Conservation (phyloP, 306 rosid species). For the Cajanus cajan region DNA sequence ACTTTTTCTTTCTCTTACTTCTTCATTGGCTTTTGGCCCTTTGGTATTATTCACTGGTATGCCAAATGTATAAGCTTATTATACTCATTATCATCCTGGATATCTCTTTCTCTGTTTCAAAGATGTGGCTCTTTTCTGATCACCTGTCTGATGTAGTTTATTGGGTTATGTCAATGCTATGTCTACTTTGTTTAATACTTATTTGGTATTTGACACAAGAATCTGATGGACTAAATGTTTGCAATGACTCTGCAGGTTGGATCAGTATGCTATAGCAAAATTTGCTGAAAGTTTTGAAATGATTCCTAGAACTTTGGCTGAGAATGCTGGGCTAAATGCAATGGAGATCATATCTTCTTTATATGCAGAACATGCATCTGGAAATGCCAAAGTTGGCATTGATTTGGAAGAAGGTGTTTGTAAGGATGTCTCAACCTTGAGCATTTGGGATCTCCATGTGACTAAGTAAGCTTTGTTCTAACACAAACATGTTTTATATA, state of each 20-base stretch:
- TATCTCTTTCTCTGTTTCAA: not conserved
- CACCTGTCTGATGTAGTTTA: not conserved
- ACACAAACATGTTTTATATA: not conserved
- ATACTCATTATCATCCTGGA: not conserved
- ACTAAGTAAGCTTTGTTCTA: conserved; percentile 63
- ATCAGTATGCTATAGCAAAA: conserved; percentile 94
- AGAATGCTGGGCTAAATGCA: conserved; percentile 93
- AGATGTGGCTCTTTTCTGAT: not conserved
- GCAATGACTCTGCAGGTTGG: conserved; percentile 71
- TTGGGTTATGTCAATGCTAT: not conserved
- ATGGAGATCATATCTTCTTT: conserved; percentile 97
- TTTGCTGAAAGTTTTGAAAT: conserved; percentile 97
- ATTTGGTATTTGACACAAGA: conserved; percentile 19
- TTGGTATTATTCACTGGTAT: not conserved
- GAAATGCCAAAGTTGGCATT: conserved; percentile 87
- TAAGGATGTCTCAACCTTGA: conserved; percentile 63
- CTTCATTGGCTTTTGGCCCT: not conserved
- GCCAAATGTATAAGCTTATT: not conserved
- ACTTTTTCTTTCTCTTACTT: not conserved
- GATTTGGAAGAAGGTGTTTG: conserved; percentile 79
- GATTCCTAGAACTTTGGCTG: conserved; percentile 89
- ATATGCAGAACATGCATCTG: conserved; percentile 96
- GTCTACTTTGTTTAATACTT: not conserved
- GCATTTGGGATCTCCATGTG: conserved; percentile 84
- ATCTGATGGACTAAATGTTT: not conserved